Evolutionary conservation across 2,329 filamentous ascomycete species (phyloP).

Genomic region (Fusarium sp.): DNA sequence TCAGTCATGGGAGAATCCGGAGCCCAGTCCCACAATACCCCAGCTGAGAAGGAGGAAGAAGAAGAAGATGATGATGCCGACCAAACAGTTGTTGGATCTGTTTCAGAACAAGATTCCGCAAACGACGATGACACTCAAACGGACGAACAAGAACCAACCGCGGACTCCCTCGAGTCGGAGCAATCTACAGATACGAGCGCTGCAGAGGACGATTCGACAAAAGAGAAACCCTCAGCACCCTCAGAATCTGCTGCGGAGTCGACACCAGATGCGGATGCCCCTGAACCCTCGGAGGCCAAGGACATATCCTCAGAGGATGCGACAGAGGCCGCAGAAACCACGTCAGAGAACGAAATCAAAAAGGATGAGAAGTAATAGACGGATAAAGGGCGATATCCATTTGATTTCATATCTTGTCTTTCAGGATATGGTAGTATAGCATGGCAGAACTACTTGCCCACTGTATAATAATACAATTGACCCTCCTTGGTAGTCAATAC

Average conservation of each 20-base stretch:
- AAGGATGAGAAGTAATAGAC: conserved; percentile 31
- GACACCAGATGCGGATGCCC: not conserved
- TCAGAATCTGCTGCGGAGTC: conserved; percentile 10
- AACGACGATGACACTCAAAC: conserved; percentile 10
- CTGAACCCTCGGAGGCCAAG: conserved; percentile 15
- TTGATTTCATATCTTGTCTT: conserved; percentile 14
- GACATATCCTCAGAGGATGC: conserved; percentile 18
- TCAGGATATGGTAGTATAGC: conserved; percentile 5
- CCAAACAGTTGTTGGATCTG: conserved; percentile 41
- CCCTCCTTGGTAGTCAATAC: not conserved
- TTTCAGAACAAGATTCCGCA: conserved; percentile 34
- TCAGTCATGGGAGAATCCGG: conserved; percentile 43
- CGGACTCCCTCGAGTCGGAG: conserved; percentile 32
- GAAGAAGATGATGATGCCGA: conserved; percentile 39
- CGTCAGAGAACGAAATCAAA: conserved; percentile 10
- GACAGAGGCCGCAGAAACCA: not conserved
- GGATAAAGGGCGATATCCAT: not conserved
- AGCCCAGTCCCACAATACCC: not conserved
- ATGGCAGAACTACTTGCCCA: not conserved
- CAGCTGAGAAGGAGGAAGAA: conserved; percentile 21
- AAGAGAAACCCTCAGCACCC: conserved; percentile 5
- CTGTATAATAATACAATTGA: conserved; percentile 27
- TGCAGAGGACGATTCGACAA: conserved; percentile 7
- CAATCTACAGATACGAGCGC: conserved; percentile 36
- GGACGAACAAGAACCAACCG: conserved; percentile 8